Base-by-base conservation (phyloP, 768 basidiomycete species). In the Lactifluus echinatus region DNA sequence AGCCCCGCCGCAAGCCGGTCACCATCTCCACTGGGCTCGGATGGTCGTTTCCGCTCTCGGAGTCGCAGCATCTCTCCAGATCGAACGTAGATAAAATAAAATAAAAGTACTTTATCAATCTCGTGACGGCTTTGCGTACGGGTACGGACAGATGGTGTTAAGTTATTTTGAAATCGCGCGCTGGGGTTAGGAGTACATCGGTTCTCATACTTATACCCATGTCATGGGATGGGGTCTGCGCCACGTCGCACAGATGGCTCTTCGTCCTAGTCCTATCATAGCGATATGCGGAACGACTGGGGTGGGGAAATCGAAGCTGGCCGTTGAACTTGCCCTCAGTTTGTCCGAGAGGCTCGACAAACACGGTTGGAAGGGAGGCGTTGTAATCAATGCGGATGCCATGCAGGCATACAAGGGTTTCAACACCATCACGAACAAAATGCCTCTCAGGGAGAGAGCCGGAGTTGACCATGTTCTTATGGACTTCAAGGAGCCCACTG, bases 321-420 rank as follows among this genome's bases (percentile, higher is more conserved):
- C 89, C 4, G 81, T 99, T 21, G 85, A 96, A 57, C 79, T 99
- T 15, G 94, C 94, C 24, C 76, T 83, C 33, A 76, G 74, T 56
- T 69, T 86, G 23, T 67, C 76, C 11, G 69, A 75, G 43, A 64
- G 61, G 33, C n/a, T 50, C 24, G 54, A 65, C 40, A 64, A 62
- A 28, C 69, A 72, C 64, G 72, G 70, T 45, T 86, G 82, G 78
- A 71, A 69, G 14, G 81, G 83, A 12, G 85, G 83, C 8, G 82
- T 83, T 66, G 79, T 98, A 63, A 85, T 99, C 67, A 98, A 97
- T 67, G 91, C 94, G 10, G 96, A 99, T 71, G 83, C 95, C 12
- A 97, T 99, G 95, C 96, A 99, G 70, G 85, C 93, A 12, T 98
- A 97, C 69, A 75, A 76, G 17, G 95, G 95, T 0, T 79, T 98